Evolutionary conservation across 768 basidiomycete genomes (phyloP), one percentile per base, ranked within the genome.

Genomic region (Lentinula detonsa): DNA sequence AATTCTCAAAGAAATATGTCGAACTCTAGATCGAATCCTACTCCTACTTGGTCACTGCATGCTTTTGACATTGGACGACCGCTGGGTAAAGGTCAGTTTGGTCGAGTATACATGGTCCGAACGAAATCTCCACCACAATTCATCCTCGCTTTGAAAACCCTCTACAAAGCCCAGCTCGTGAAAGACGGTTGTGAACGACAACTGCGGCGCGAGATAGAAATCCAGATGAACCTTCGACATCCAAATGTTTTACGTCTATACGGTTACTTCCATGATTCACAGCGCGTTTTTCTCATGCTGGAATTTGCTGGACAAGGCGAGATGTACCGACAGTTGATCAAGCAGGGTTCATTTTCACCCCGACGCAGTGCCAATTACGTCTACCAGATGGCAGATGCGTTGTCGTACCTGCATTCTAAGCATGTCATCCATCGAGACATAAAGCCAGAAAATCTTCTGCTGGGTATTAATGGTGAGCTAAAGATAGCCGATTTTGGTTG

Each of bases 401-500:
- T 99, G 46, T 79, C 78, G 9, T 99, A 99, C 71, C 81, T 98
- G 15, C 97, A 99, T 70, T 76, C 80, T 55, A 98, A 98, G 69
- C 95, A 98, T 69, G 95, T 98, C 68, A 99, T 98, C 57, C 97
- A 99, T 73, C 86, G 97, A 33, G 97, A 99, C 68, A 99, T 98
- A 77, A 99, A 98, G 73, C 97, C 97, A 0, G 96, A 99, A 76
- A 99, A 99, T 71, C 74, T 99, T 51, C 81, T 99, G 34, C 78
- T 98, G 10, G 95, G 95, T 9, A 84, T 98, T 67, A 93, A 95
- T 66, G 96, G 96, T 42, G 96, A 98, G 71, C 79, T 99, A 66
- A 98, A 99, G 81, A 96, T 99, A 63, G 97, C 88, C 2, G 96
- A 98, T 74, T 98, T 98, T 73, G 97, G 97, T 8, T 99, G 97